Evolutionary conservation across 2,329 filamentous ascomycete species (phyloP).

Genomic region (Fusarium luffae): DNA sequence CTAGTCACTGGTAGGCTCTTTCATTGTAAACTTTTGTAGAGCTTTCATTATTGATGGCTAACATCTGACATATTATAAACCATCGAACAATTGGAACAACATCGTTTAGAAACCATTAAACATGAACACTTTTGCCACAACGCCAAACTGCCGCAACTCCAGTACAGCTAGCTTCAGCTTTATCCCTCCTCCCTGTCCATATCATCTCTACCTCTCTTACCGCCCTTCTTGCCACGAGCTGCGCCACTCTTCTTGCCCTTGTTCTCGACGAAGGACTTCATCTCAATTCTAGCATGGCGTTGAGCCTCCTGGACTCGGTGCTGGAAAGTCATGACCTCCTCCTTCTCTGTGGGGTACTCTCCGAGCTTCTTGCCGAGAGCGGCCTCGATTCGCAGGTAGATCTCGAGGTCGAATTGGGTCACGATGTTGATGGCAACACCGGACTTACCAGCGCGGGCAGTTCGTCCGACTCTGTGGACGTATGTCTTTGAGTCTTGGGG

Average conservation of each 20-base stretch:
- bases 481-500: slow-evolving; percentile 90
- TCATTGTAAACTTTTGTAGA: background rate
- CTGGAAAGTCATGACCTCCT: slow-evolving; percentile 86
- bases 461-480: slow-evolving; percentile 88
- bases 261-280: slow-evolving; percentile 83
- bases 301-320: slow-evolving; percentile 85
- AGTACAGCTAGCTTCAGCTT: slow-evolving; percentile 19
- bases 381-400: slow-evolving; percentile 83
- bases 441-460: slow-evolving; percentile 85
- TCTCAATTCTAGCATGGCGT: slow-evolving; percentile 78
- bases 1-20: background rate
- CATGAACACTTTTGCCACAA: slow-evolving; percentile 28
- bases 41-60: background rate
- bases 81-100: slow-evolving; percentile 10
- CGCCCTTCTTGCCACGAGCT: slow-evolving; percentile 57
- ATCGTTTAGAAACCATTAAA: slow-evolving; percentile 7
- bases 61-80: background rate
- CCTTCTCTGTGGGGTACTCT: slow-evolving; percentile 77
- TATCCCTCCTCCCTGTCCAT: slow-evolving; percentile 83
- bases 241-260: slow-evolving; percentile 66
- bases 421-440: slow-evolving; percentile 84
- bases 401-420: slow-evolving; percentile 87
- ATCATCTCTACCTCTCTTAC: slow-evolving; percentile 61
- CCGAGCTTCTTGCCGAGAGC: slow-evolving; percentile 81
- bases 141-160: slow-evolving; percentile 27